Evolutionary conservation across 257 asterid species (phyloP).

Genomic region (Forsythia suspensa): DNA sequence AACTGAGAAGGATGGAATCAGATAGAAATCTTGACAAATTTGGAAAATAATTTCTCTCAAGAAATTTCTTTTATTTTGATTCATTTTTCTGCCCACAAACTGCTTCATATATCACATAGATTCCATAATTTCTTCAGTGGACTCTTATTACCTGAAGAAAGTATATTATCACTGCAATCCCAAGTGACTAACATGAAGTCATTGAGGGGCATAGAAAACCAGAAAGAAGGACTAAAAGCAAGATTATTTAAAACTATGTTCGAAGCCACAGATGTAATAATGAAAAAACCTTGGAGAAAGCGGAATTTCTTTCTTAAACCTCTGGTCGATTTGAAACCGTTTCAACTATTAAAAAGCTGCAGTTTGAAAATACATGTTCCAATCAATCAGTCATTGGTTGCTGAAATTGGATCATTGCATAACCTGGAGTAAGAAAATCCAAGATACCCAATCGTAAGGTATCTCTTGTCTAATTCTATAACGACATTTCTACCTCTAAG

Average conservation of each 20-base stretch:
- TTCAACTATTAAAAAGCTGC: not conserved
- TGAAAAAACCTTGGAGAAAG: not conserved
- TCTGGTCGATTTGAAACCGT: not conserved
- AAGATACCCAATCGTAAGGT: not conserved
- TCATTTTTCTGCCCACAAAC: not conserved
- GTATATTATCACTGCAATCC: not conserved
- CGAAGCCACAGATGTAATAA: not conserved
- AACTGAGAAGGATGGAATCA: not conserved
- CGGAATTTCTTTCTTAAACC: not conserved
- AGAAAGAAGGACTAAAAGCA: not conserved
- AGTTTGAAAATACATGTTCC: not conserved
- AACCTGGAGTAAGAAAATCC: not conserved
- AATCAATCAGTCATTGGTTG: not conserved
- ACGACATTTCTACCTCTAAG: slow-evolving; percentile 4
- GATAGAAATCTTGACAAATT: not conserved
- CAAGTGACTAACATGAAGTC: not conserved
- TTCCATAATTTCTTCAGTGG: not conserved
- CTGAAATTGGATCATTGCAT: not conserved
- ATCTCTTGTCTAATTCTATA: not conserved
- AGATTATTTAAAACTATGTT: not conserved
- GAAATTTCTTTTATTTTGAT: not conserved
- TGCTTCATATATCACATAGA: not conserved
- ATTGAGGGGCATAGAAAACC: not conserved
- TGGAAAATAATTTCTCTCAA: not conserved
- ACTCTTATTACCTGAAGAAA: not conserved